These are phyloP conservation scores for Lactarius hatsudake DNA, from an alignment of 768 basidiomycete genomes.

Conservation along the genomic window DNA sequence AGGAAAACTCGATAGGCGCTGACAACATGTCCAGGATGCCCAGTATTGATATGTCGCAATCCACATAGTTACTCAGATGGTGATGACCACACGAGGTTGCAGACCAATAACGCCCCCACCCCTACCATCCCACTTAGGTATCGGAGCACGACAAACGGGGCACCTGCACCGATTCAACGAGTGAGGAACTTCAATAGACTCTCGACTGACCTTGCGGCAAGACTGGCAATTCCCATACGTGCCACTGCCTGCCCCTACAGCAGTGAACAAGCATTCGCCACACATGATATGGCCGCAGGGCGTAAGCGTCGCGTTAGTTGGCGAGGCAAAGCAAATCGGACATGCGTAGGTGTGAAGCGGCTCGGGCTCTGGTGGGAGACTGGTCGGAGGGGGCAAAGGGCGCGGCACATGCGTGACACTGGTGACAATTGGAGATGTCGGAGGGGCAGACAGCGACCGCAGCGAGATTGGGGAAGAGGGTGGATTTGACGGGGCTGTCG, in stretches of 20 bases:
- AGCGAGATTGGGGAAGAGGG: conserved; percentile 11
- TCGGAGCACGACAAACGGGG: conserved; percentile 27
- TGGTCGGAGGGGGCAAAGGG: conserved; percentile 1
- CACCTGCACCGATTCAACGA: conserved; percentile 15
- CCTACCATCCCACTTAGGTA: conserved; percentile 27
- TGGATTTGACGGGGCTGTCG: background rate
- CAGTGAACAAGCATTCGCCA: conserved; percentile 28
- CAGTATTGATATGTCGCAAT: background rate
- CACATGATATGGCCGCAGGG: conserved; percentile 30
- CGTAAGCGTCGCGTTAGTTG: conserved; percentile 27
- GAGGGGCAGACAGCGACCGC: conserved; percentile 15
- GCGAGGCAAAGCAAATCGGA: conserved; percentile 27
- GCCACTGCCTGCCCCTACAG: conserved; percentile 22
- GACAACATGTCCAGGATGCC: background rate
- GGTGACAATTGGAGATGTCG: conserved; percentile 8
- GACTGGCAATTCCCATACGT: conserved; percentile 23
- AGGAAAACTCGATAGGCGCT: background rate
- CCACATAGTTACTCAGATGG: conserved; percentile 5
- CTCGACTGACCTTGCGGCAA: conserved; percentile 26
- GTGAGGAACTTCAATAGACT: background rate
- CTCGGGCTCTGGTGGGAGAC: conserved; percentile 12
- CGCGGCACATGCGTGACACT: background rate
- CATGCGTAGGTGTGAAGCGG: conserved; percentile 26
- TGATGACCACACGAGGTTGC: conserved; percentile 26
- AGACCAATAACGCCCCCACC: conserved; percentile 28